Evolutionary conservation across 495 filamentous ascomycete genomes (phyloP), one percentile per base, ranked within the genome.

Genomic region (Ramalina intermedia): DNA sequence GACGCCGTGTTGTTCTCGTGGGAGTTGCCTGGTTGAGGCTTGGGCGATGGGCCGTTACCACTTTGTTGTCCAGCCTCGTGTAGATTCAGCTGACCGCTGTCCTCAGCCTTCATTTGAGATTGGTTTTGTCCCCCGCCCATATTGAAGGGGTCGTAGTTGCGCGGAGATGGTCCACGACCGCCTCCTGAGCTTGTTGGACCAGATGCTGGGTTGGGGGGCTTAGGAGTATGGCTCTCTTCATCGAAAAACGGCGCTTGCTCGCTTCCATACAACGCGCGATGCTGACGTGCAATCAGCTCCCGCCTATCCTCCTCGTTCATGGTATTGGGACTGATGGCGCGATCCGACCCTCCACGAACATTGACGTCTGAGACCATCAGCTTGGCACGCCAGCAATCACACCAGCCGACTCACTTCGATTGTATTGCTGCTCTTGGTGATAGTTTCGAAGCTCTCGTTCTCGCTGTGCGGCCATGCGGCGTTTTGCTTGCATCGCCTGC

Each of bases 341-440:
- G 87, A 59, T 96, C 91, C 62, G 84, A 78, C 70, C 94, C 93
- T 67, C 65, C 72, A 58, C 73, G 80, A 62, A 76, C 75, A 63
- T 82, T 80, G 62, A 91, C 74, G 58, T 93, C 89, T 77, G 82
- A 72, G 72, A 85, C 73, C 63, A 51, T 48, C 47, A 52, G 38
- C 20, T 9, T 17, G 33, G 20, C 29, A 24, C 0, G 0, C 23
- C 12, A 39, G 27, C 37, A 20, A 14, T 7, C 18, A n/a, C 61
- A 69, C 59, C 63, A 69, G 75, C 69, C 67, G 70, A 76, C 76
- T 66, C 75, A 98, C 91, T 95, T 82, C 90, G 82, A 71, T 96
- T 93, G 75, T 93, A 96, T 79, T 98, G 91, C 76, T 98, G 91
- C 75, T 98, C 91, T 72, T 96, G 91, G 69, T 98, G 91, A 73